Evolutionary conservation across 164 flowering plant genomes (phyloP).

Genomic region (Aristolochia contorta): DNA sequence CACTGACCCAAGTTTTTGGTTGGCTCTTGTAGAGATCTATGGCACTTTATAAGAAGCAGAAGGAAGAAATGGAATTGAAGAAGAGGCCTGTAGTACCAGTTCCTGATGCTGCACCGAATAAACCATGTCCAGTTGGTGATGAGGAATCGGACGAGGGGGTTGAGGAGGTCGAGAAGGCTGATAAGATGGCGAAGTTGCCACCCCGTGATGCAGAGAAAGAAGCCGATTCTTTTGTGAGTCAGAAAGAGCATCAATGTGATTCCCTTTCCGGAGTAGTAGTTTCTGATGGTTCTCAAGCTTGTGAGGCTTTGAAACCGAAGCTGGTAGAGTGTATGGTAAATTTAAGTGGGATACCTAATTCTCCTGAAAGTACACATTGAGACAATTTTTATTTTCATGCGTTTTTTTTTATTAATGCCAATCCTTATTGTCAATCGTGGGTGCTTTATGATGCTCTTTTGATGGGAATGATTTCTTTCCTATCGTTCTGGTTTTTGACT

Average conservation of each 20-base stretch:
- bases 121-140: neutral
- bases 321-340: conserved; percentile 56
- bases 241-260: conserved; percentile 4
- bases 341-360: conserved; percentile 85
- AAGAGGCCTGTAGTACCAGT: neutral
- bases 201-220: neutral
- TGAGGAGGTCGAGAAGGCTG: neutral
- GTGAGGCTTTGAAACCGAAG: conserved; percentile 46
- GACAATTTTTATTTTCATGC: conserved; percentile 38
- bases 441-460: too few species aligned
- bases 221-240: conserved; percentile 2
- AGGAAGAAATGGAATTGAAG: conserved; percentile 11
- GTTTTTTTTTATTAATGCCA: conserved; percentile 1
- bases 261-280: conserved; percentile 17
- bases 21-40: conserved; percentile 51
- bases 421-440: neutral
- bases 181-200: neutral
- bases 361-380: conserved; percentile 97
- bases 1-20: neutral
- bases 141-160: neutral
- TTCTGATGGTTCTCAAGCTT: conserved; percentile 26
- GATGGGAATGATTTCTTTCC: too few species aligned
- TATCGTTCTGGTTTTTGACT: too few species aligned
- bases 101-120: conserved; percentile 7
- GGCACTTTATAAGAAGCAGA: conserved; percentile 55